phyloP scores from a whole-genome alignment of 768 basidiomycete genomes.

The Suillus hirtellus region DNA sequence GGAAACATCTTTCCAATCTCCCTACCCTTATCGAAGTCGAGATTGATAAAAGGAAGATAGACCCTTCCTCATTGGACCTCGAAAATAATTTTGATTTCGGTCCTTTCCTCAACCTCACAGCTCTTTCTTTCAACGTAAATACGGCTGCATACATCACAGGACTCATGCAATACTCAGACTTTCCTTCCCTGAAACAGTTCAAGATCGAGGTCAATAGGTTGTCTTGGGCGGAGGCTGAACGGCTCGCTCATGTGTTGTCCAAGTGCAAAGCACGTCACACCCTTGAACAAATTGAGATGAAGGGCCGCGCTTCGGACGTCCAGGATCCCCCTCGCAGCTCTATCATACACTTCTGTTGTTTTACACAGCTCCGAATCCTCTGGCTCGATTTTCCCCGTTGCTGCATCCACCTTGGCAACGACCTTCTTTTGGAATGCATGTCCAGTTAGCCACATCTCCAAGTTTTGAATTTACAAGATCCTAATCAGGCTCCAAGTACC shows the following conservation, averaged over 20 bases:
- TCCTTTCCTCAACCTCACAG: not conserved
- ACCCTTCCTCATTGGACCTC: not conserved
- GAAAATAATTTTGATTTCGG: not conserved
- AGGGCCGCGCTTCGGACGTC: not conserved
- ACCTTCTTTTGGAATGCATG: not conserved
- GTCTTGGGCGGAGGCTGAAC: not conserved
- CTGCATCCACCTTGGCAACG: not conserved
- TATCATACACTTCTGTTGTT: not conserved
- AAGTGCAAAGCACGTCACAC: not conserved
- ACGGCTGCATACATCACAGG: not conserved
- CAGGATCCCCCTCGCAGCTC: not conserved
- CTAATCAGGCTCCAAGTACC: not conserved
- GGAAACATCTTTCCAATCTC: not conserved
- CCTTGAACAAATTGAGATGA: not conserved
- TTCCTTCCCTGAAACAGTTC: not conserved
- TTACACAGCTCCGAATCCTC: not conserved
- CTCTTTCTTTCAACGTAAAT: not conserved
- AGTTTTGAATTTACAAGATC: not conserved
- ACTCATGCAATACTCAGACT: not conserved
- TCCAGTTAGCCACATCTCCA: not conserved
- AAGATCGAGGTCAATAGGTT: not conserved
- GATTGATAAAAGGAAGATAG: not conserved
- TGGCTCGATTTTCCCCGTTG: not conserved
- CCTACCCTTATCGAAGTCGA: not conserved
- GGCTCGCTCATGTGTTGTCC: not conserved